Evolutionary conservation across 495 filamentous ascomycete genomes (phyloP), one percentile per base, ranked within the genome.

Genomic region (Neurospora sp.): DNA sequence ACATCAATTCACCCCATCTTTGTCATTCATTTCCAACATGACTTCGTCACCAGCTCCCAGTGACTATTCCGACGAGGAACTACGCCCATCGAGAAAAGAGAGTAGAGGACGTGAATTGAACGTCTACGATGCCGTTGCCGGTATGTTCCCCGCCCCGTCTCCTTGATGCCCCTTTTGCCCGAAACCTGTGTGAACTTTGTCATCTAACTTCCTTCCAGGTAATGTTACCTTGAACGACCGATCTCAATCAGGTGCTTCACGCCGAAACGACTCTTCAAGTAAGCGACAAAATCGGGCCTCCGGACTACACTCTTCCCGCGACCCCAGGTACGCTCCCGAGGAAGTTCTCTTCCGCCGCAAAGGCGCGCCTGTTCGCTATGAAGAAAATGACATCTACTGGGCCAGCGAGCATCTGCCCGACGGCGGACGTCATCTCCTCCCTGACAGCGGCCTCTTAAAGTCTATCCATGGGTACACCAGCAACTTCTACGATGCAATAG

Each of bases 51-150:
- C 69, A 70, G 42, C 53, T 3, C 53, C 53, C 14, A 65, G 53
- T 18, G 53, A 65, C 5, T 65, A 65, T 65, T 65, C 53, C 14
- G 53, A 65, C 7, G 53, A 65, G 27, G 53, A 65, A 65, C 53
- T 65, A 35, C 53, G 27, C 1, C 53, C 53, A 18, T 65, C 53
- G 14, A 18, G 18, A 4, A 72, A 48, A 35, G 61, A 48, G 10
- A 40, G 27, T n/a, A 42, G 73, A 59, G 68, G 79, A 65, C 80
- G 85, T 69, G 76, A 79, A 40, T 84, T 85, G 22, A 93, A 84
- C 61, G 81, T 96, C 40, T 96, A 94, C 79, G 93, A 97, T 83
- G 91, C 91, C 41, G 88, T 94, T 61, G 93, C 92, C 73, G 92
- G 93, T 93, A 82, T 74, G 74, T 71, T 18, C 42, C 35, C 20